phyloP scores from a whole-genome alignment of 1,139 yeast genomes.

The Geotrichum bryndzae region DNA sequence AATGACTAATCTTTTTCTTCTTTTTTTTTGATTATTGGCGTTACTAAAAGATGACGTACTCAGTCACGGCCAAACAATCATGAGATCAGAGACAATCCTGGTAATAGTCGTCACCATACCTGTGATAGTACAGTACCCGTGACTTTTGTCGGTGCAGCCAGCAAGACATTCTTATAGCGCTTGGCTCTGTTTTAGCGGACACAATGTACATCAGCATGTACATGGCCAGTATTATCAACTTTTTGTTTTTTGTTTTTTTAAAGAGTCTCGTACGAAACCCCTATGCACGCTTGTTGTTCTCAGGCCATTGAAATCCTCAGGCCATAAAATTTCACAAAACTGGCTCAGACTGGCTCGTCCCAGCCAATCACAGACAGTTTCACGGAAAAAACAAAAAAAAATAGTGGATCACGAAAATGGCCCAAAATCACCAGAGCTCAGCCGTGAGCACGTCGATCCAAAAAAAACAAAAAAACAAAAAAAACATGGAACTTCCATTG shows the following conservation, averaged over 20 bases:
- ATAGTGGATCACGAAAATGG: not conserved
- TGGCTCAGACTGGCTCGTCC: not conserved
- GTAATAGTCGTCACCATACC: too few relatives aligned
- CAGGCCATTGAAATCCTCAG: not conserved
- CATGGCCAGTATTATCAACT: not conserved
- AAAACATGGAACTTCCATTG: too few relatives aligned
- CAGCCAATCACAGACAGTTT: not conserved
- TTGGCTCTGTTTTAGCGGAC: not conserved
- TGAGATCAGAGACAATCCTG: not conserved
- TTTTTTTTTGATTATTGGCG: not conserved
- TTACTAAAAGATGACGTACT: not conserved
- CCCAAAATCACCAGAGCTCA: constrained; percentile 25
- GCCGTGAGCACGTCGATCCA: not conserved
- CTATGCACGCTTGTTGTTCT: not conserved
- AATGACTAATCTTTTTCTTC: not conserved
- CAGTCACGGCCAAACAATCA: not conserved
- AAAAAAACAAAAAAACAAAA: too few relatives aligned
- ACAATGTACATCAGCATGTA: not conserved
- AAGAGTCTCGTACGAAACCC: not conserved
- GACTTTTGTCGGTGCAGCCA: not conserved
- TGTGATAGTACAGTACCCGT: not conserved
- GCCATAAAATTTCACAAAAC: not conserved
- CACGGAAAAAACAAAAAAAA: not conserved
- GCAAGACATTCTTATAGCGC: not conserved
- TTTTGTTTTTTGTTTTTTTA: not conserved